Percentiles rank a stretch among this genome's conserved stretches.
Conservation (phyloP, 2,329 filamentous ascomycete species). For the Coniella vitis region DNA sequence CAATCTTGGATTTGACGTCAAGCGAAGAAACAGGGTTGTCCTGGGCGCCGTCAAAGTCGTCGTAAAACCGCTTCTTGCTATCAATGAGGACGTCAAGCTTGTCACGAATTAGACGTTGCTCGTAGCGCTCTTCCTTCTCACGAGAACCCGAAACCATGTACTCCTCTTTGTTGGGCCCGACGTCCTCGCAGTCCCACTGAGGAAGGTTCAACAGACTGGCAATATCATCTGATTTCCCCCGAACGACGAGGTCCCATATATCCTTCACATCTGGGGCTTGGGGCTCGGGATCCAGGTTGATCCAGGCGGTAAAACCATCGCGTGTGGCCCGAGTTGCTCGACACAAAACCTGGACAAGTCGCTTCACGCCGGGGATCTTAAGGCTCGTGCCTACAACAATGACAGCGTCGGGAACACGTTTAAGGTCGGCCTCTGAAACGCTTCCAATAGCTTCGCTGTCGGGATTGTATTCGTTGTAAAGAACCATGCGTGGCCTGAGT, state of each 20-base stretch:
- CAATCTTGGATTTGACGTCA: slow-evolving; percentile 32
- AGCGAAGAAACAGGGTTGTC: background rate
- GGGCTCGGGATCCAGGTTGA: slow-evolving; percentile 84
- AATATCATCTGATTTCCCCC: slow-evolving; percentile 81
- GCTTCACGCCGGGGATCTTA: slow-evolving; percentile 86
- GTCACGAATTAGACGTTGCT: slow-evolving; percentile 30
- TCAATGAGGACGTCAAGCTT: slow-evolving; percentile 38
- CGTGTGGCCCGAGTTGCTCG: slow-evolving; percentile 73
- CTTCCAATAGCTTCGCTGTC: slow-evolving; percentile 94
- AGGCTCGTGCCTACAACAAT: slow-evolving; percentile 93
- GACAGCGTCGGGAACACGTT: slow-evolving; percentile 79
- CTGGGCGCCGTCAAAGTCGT: slow-evolving; percentile 11
- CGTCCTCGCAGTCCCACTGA: slow-evolving; percentile 45
- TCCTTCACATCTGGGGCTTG: slow-evolving; percentile 79
- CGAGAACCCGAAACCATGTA: slow-evolving; percentile 37
- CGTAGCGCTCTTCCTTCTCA: slow-evolving; percentile 32
- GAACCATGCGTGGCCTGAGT: slow-evolving; percentile 83
- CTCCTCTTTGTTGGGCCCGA: slow-evolving; percentile 34
- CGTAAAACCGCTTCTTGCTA: slow-evolving; percentile 21
- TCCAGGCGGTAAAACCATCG: slow-evolving; percentile 86
- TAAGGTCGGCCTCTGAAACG: slow-evolving; percentile 79
- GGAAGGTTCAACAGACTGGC: slow-evolving; percentile 63
- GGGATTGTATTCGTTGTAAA: slow-evolving; percentile 96
- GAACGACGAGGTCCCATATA: slow-evolving; percentile 87
- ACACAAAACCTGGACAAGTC: slow-evolving; percentile 87